Evolutionary conservation across 768 basidiomycete species (phyloP), one percentile per base, ranked within the genome.

Genomic region (Suillus plorans): DNA sequence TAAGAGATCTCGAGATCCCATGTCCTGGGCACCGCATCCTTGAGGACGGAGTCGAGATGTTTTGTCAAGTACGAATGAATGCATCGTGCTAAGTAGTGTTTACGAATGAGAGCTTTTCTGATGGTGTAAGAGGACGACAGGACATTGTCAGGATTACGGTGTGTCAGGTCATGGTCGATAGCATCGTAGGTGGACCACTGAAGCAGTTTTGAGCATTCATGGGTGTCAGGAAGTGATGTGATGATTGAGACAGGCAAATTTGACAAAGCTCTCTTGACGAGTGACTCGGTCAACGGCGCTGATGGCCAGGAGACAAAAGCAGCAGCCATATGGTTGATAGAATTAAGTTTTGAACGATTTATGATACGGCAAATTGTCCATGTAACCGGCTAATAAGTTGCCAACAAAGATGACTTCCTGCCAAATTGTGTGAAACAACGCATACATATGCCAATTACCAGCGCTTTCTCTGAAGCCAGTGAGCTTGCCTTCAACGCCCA

Each of bases 101-200:
- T 99, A 62, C 97, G 86, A 67, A 99, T 99, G 62, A 99, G 82
- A 42, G 91, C 89, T 76, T 99, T 97, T 65, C 96, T 86, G 72
- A 96, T 94, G 16, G 87, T 89, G 73, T 95, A 96, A 42, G 89
- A 89, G 10, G 92, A 96, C 0, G 93, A 85, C 41, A 95, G 82
- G 44, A 88, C 83, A 22, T 72, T 70, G 28, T 79, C 69, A 13
- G 83, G 83, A 52, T 83, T 72, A 9, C 79, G 69, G 67, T 86
- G 83, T 12, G 89, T 89, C 36, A 89, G 82, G 68, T 87, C 85
- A 66, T 96, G 95, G 67, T 92, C 87, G 63, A 97, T 85, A 50
- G 82, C 84, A 72, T 98, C 95, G 80, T 98, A 98, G 31, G 91
- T 87, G 22, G 92, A 89, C 94, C 94, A 94, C 69, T 94, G 90